Evolutionary conservation across 2,329 filamentous ascomycete species (phyloP).

Genomic region (Sporothrix luriei): DNA sequence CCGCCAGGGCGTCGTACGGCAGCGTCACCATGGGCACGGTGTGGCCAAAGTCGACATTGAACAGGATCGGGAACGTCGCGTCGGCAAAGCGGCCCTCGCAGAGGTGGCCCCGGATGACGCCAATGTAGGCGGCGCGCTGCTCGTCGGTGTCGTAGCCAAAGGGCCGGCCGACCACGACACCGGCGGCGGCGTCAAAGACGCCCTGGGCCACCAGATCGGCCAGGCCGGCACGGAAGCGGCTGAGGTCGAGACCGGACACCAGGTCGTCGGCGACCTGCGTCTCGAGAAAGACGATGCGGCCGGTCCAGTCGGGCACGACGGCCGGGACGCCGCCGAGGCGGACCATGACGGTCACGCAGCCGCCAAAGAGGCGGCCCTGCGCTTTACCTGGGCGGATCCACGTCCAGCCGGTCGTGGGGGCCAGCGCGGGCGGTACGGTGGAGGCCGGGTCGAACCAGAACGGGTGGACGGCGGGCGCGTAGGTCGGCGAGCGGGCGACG

Average conservation of each 20-base stretch:
- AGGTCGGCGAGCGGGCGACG: background rate
- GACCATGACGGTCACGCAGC: conserved; percentile 9
- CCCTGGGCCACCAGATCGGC: conserved; percentile 1
- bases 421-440: background rate
- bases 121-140: background rate
- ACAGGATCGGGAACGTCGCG: conserved; percentile 13
- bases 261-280: background rate
- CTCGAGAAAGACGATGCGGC: conserved; percentile 18
- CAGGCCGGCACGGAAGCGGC: background rate
- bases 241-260: background rate
- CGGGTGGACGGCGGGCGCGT: background rate
- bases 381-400: background rate
- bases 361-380: conserved; percentile 10
- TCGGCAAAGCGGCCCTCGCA: conserved; percentile 10
- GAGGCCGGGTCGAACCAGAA: conserved; percentile 1
- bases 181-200: background rate
- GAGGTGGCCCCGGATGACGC: background rate
- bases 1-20: background rate
- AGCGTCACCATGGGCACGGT: conserved; percentile 16
- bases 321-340: background rate
- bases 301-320: background rate
- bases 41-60: conserved; percentile 18
- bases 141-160: conserved; percentile 13
- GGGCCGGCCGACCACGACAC: background rate
- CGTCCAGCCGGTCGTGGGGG: background rate